Conservation (phyloP, 257 asterid genomes). For the Rauvolfia tetraphylla region DNA sequence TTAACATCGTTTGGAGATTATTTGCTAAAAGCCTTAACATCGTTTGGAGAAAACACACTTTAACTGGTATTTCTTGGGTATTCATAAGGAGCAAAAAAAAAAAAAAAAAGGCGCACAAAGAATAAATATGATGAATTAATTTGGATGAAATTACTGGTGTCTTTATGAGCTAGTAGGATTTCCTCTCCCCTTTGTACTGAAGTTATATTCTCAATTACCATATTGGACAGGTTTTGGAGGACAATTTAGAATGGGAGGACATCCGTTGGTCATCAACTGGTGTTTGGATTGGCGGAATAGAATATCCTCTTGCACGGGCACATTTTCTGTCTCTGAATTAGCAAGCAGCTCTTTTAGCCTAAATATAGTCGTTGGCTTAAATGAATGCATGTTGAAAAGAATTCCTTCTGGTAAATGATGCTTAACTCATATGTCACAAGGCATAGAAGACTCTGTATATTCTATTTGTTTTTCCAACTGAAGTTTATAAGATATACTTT, state of each 20-base stretch:
- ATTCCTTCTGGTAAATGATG: neutral
- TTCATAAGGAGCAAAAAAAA: too few relatives aligned
- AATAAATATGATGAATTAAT: too few relatives aligned
- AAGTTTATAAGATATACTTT: neutral
- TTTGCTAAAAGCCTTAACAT: too few relatives aligned
- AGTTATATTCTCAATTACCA: constrained; percentile 8
- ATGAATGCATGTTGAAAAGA: neutral
- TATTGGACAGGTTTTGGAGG: constrained; percentile 67
- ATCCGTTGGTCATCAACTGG: constrained; percentile 86
- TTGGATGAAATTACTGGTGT: too few relatives aligned
- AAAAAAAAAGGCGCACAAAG: neutral
- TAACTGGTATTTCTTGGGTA: too few relatives aligned
- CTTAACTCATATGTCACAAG: neutral
- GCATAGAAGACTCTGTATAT: neutral
- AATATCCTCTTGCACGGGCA: constrained; percentile 79
- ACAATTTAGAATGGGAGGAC: constrained; percentile 87
- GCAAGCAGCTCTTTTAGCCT: neutral
- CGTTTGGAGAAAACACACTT: too few relatives aligned
- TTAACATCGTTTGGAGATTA: too few relatives aligned
- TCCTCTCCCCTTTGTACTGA: constrained; percentile 1
- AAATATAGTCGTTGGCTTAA: neutral
- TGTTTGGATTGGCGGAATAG: constrained; percentile 72
- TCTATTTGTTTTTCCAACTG: neutral
- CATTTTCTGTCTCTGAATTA: constrained; percentile 62
- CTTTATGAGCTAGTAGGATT: neutral